Conservation (phyloP, 169 alveolate species). For the Hepatocystis sp. region DNA sequence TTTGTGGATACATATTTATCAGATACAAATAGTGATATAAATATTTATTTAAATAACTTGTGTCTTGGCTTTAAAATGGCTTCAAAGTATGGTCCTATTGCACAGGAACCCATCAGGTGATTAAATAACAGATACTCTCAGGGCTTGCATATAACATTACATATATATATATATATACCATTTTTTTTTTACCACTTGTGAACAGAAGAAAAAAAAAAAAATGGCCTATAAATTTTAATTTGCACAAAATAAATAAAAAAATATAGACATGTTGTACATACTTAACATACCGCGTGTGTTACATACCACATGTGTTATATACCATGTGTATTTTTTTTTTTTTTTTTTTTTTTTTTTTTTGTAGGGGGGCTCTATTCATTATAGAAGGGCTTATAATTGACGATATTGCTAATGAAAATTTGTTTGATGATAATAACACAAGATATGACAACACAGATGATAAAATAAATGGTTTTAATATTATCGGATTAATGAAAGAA, state of each 20-base stretch:
- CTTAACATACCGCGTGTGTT: too few species aligned
- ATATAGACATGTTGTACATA: too few species aligned
- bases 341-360: conserved; percentile 16
- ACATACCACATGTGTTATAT: too few species aligned
- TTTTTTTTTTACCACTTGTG: too few species aligned
- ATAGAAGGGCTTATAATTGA: conserved; percentile 70
- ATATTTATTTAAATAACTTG: conserved; percentile 63
- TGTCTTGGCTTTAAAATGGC: conserved; percentile 95
- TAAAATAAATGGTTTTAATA: conserved; percentile 65
- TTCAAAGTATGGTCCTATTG: conserved; percentile 94
- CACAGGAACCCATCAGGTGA: conserved; percentile 96
- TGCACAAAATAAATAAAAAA: too few species aligned
- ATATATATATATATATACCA: too few species aligned
- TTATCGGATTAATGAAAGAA: conserved; percentile 66
- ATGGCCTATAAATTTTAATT: too few species aligned
- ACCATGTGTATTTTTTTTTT: background rate
- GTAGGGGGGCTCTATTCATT: conserved; percentile 47
- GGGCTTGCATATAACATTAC: too few species aligned
- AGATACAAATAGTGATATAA: conserved; percentile 67
- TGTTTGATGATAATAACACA: conserved; percentile 6
- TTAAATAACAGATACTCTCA: too few species aligned
- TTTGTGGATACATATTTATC: conserved; percentile 66
- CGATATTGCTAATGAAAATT: conserved; percentile 23
- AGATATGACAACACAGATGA: conserved; percentile 7
- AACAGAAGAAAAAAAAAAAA: too few species aligned